A percentile compares a stretch with the other conserved stretches of the same genome.
These are phyloP conservation scores for Aureobasidium subglaciale DNA, from an alignment of 2,329 filamentous ascomycete species.

Conservation along the genomic window DNA sequence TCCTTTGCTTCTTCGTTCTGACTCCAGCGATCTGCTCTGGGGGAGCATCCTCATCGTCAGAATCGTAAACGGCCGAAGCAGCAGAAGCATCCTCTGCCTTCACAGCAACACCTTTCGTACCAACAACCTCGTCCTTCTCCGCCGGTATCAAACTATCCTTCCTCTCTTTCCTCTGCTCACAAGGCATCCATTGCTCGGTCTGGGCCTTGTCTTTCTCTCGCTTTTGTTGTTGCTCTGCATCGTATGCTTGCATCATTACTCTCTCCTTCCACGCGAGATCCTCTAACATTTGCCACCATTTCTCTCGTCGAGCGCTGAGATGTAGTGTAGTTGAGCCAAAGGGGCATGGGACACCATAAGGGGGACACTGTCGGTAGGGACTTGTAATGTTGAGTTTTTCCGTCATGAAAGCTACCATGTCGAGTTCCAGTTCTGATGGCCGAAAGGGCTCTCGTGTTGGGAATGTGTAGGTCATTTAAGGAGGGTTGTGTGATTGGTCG, in stretches of 20 bases:
- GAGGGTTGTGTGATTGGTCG: neutral
- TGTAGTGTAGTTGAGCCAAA: neutral
- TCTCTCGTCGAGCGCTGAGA: neutral
- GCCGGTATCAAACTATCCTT: neutral
- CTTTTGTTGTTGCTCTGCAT: neutral
- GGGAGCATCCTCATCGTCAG: neutral
- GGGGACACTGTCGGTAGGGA: neutral
- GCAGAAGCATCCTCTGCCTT: neutral
- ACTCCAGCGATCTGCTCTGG: neutral
- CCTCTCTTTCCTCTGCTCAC: neutral
- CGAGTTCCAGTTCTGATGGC: neutral
- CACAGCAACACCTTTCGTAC: neutral
- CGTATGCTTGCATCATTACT: neutral
- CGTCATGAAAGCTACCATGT: neutral
- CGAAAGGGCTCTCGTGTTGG: neutral
- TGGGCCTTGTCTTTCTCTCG: neutral
- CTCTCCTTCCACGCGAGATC: neutral
- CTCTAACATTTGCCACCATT: slow-evolving; percentile 5
- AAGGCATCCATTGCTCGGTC: neutral
- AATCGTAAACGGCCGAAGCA: neutral
- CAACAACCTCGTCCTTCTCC: neutral
- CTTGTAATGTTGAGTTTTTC: neutral
- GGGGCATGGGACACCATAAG: slow-evolving; percentile 2
- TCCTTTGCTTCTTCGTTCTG: neutral
- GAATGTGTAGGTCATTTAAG: neutral